phyloP scores from a whole-genome alignment of 495 filamentous ascomycete genomes.

The Aspergillus diversus region DNA sequence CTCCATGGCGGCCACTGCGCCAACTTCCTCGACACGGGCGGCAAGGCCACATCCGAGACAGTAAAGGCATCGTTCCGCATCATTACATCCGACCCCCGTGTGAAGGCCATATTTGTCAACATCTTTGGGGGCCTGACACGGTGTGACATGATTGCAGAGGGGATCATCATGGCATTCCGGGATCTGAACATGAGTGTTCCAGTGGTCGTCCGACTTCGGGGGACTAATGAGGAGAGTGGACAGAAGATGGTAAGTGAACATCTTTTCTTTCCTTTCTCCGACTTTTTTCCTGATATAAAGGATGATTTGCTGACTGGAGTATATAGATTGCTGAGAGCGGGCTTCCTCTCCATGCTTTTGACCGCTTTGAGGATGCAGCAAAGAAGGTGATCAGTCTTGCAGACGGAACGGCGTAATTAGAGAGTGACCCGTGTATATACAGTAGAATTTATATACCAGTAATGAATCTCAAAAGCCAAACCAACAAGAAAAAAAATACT shows the following conservation, averaged over 20 bases:
- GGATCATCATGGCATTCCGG: slow-evolving; percentile 76
- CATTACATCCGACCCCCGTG: slow-evolving; percentile 70
- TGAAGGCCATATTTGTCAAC: slow-evolving; percentile 81
- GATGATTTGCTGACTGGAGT: slow-evolving; percentile 1
- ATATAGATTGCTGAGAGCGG: slow-evolving; percentile 71
- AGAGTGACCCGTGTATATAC: too few species aligned
- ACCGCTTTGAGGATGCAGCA: slow-evolving; percentile 72
- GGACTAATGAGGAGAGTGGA: slow-evolving; percentile 79
- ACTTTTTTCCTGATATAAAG: background rate
- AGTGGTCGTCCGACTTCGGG: slow-evolving; percentile 81
- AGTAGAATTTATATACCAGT: too few species aligned
- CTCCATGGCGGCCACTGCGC: slow-evolving; percentile 65
- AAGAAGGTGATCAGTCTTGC: slow-evolving; percentile 73
- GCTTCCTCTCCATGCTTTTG: slow-evolving; percentile 63
- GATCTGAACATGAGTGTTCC: slow-evolving; percentile 72
- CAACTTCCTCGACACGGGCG: slow-evolving; percentile 90
- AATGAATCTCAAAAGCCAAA: too few species aligned
- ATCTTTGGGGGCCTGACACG: slow-evolving; percentile 87
- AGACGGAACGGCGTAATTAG: background rate
- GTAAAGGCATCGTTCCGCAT: slow-evolving; percentile 76
- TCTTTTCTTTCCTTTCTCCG: too few species aligned
- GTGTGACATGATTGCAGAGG: slow-evolving; percentile 88
- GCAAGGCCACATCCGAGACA: slow-evolving; percentile 85
- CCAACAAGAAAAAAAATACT: too few species aligned
- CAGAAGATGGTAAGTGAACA: slow-evolving; percentile 64